A percentile compares a stretch with the other conserved stretches of the same genome.
Conservation (phyloP, 2,329 filamentous ascomycete genomes). For the Hypocrella siamensis region DNA sequence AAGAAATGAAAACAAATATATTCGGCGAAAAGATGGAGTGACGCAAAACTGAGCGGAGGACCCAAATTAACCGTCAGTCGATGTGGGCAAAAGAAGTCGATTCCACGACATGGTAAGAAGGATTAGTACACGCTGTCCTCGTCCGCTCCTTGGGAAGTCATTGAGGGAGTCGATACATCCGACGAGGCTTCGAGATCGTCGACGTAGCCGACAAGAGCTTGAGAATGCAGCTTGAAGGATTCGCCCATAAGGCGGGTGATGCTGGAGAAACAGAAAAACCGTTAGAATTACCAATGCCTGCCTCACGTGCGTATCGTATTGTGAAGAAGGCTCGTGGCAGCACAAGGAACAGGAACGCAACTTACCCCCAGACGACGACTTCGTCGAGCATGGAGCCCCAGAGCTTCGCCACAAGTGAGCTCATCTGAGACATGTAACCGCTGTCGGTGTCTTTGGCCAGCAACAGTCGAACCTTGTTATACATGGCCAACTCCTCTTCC, state of each 20-base stretch:
- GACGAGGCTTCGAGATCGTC: constrained; percentile 61
- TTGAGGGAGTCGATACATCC: constrained; percentile 54
- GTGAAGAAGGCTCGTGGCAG: neutral
- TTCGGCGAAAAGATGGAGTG: too few species aligned
- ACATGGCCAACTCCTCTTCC: constrained; percentile 75
- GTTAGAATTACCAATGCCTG: too few species aligned
- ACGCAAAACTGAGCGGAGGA: too few species aligned
- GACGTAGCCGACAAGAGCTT: constrained; percentile 88
- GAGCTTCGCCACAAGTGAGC: constrained; percentile 84
- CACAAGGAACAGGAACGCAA: constrained; percentile 12
- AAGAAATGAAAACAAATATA: too few species aligned
- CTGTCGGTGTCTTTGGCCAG: constrained; percentile 86
- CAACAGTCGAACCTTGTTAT: constrained; percentile 78
- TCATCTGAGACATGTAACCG: constrained; percentile 66
- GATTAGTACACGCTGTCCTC: constrained; percentile 58
- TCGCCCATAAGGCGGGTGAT: constrained; percentile 95
- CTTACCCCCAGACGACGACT: constrained; percentile 98
- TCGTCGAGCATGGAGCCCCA: constrained; percentile 99
- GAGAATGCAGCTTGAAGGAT: constrained; percentile 90
- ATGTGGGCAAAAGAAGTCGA: neutral
- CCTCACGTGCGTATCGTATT: constrained; percentile 9
- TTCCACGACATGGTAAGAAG: too few species aligned
- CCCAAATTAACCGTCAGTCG: constrained; percentile 7
- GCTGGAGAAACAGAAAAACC: constrained; percentile 28
- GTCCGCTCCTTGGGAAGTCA: constrained; percentile 56